phyloP scores from a whole-genome alignment of 352 stramenopile species.

The Pilasporangium apinafurcum region DNA sequence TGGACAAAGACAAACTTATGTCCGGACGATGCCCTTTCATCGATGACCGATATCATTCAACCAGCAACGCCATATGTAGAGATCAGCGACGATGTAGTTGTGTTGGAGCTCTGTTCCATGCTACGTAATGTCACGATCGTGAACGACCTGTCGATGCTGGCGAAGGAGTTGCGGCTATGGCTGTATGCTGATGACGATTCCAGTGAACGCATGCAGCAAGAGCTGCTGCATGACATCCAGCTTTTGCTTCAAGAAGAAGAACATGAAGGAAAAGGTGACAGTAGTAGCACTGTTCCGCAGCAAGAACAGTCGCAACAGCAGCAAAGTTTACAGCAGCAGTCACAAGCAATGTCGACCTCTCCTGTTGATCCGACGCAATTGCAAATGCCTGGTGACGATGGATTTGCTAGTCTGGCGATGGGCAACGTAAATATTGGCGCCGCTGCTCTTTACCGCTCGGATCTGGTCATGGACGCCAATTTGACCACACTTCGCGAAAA shows the following conservation, averaged over 20 bases:
- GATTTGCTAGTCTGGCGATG: too few species aligned
- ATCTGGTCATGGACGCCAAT: background rate
- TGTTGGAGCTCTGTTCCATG: conserved; percentile 31
- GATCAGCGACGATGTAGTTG: conserved; percentile 24
- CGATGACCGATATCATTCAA: background rate
- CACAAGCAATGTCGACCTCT: background rate
- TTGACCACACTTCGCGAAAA: conserved; percentile 7
- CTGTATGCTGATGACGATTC: conserved; percentile 32
- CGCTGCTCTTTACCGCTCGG: too few species aligned
- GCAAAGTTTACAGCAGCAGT: conserved; percentile 5
- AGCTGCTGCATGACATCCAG: conserved; percentile 35
- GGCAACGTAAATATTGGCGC: too few species aligned
- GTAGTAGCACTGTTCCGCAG: background rate
- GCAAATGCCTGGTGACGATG: too few species aligned
- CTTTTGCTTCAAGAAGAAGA: conserved; percentile 34
- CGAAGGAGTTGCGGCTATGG: conserved; percentile 35
- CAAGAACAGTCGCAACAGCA: conserved; percentile 6
- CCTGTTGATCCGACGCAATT: background rate
- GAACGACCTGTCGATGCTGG: conserved; percentile 20
- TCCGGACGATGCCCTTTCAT: background rate
- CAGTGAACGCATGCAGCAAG: conserved; percentile 45
- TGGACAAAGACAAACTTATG: conserved; percentile 29
- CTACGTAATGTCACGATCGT: conserved; percentile 16
- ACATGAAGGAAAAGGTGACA: conserved; percentile 1
- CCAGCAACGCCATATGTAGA: background rate